Evolutionary conservation across 2,329 filamentous ascomycete genomes (phyloP).

Genomic region (Neurospora sp.): DNA sequence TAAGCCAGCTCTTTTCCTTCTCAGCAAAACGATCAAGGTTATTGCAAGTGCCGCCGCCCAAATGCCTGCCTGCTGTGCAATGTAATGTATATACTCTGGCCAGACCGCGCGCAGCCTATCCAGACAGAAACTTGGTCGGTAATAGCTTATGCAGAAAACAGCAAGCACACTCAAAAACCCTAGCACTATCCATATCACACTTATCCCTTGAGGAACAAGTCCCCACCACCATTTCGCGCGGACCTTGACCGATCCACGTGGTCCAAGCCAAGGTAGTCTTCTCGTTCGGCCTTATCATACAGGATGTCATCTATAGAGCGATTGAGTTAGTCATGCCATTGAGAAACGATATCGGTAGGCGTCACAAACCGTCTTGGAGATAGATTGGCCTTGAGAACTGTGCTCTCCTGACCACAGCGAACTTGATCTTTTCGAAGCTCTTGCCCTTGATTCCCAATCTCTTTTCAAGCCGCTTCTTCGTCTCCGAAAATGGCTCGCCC

Average conservation of each 20-base stretch:
- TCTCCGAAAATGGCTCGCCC: constrained; percentile 81
- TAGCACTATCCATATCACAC: neutral
- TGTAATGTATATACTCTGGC: neutral
- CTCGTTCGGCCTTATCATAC: constrained; percentile 40
- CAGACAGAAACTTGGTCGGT: neutral
- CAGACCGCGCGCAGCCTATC: neutral
- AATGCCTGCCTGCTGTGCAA: neutral
- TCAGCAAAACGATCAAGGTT: neutral
- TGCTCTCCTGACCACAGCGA: constrained; percentile 66
- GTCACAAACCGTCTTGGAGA: constrained; percentile 69
- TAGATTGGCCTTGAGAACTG: constrained; percentile 71
- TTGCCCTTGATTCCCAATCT: constrained; percentile 94
- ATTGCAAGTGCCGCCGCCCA: neutral
- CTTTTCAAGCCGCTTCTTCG: constrained; percentile 88
- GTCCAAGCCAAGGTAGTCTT: constrained; percentile 56
- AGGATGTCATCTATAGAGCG: constrained; percentile 44
- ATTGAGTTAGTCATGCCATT: constrained; percentile 14
- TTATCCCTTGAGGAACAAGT: constrained; percentile 46
- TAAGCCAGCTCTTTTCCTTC: neutral
- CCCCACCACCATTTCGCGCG: constrained; percentile 48
- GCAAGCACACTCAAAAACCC: neutral
- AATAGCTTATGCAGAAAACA: neutral
- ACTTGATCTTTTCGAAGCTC: constrained; percentile 97
- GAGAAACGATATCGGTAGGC: neutral
- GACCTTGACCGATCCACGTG: constrained; percentile 52